Conservation (phyloP, 2,329 filamentous ascomycete species). For the Trichoderma citrinoviride region DNA sequence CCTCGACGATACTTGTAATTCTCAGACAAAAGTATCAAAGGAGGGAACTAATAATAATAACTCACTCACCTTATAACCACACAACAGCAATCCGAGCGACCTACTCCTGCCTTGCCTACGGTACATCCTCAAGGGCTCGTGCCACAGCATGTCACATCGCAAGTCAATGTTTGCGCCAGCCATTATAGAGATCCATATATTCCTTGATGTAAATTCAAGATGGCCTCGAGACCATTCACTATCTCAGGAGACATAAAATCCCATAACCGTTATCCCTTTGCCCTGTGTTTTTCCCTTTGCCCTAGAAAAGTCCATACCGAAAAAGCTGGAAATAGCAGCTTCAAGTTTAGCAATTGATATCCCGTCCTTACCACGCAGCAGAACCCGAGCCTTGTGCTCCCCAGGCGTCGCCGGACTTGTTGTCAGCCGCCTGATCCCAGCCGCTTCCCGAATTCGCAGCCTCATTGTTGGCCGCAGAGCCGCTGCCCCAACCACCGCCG, state of each 20-base stretch:
- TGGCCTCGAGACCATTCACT: background rate
- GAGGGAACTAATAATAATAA: background rate
- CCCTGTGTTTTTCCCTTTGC: background rate
- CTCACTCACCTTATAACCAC: background rate
- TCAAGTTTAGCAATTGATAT: background rate
- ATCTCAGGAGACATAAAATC: background rate
- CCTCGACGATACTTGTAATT: too few relatives aligned
- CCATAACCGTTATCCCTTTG: background rate
- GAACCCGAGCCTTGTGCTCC: background rate
- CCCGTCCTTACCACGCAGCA: background rate
- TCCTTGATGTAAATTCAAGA: slow-evolving; percentile 5
- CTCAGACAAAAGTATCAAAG: too few relatives aligned
- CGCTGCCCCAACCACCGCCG: slow-evolving; percentile 10
- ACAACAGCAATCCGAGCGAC: too few relatives aligned
- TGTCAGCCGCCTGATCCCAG: slow-evolving; percentile 15
- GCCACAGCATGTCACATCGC: background rate
- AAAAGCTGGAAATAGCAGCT: background rate
- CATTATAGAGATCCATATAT: background rate
- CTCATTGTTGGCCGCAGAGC: background rate
- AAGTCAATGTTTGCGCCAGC: background rate
- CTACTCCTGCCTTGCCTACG: too few relatives aligned
- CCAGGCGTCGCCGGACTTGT: slow-evolving; percentile 20
- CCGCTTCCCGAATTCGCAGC: slow-evolving; percentile 7
- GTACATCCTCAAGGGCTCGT: too few relatives aligned
- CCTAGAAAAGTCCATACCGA: background rate